phyloP scores from a whole-genome alignment of 345 rosid genomes.

The Salix dunnii region DNA sequence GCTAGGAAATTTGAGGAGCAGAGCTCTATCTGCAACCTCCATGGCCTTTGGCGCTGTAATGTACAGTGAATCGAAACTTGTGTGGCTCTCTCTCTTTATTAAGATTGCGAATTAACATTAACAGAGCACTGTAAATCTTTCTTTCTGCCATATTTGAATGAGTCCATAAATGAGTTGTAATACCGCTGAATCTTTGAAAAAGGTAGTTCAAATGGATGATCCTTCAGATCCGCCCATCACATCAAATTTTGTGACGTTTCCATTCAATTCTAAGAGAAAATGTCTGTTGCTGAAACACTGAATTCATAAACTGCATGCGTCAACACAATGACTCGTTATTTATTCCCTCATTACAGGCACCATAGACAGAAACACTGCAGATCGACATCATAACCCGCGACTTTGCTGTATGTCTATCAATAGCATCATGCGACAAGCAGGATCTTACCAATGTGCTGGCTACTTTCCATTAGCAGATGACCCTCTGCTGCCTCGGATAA shows the following conservation, averaged over 20 bases:
- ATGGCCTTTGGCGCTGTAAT: not conserved
- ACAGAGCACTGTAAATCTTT: not conserved
- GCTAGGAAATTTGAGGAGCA: no score
- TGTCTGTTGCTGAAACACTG: not conserved
- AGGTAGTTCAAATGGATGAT: not conserved
- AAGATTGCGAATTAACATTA: not conserved
- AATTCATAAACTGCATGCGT: not conserved
- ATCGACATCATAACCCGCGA: not conserved
- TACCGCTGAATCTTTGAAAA: not conserved
- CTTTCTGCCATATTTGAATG: not conserved
- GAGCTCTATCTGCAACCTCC: no score
- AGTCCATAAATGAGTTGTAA: not conserved
- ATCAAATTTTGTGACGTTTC: not conserved
- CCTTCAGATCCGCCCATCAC: not conserved
- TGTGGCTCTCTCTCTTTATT: not conserved
- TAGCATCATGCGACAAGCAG: conserved; percentile 48
- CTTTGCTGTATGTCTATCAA: not conserved
- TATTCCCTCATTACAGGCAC: not conserved
- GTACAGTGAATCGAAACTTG: not conserved
- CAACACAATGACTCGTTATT: not conserved
- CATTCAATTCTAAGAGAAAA: not conserved
- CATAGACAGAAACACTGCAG: not conserved
- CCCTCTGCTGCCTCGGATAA: conserved; percentile 62
- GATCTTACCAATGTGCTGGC: conserved; percentile 76
- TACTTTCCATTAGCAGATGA: conserved; percentile 74